Conservation (phyloP, 148 eudicot species). For the Rhododendron vialii region DNA sequence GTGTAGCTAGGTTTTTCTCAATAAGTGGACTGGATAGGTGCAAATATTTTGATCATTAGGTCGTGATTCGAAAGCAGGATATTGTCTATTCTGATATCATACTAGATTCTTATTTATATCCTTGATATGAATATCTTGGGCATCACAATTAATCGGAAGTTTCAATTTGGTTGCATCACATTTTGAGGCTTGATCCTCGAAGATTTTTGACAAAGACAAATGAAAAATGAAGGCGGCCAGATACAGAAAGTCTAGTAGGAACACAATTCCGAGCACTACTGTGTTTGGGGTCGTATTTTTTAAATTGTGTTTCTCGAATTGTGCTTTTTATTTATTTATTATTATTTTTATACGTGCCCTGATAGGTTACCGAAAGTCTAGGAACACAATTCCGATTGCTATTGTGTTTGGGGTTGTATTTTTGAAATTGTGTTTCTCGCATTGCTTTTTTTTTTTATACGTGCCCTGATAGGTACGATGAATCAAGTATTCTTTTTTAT, state of each 20-base stretch:
- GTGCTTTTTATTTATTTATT: too few species aligned
- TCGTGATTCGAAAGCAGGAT: neutral
- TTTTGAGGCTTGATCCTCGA: neutral
- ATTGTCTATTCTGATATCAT: neutral
- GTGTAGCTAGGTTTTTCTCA: neutral
- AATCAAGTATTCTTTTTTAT: neutral
- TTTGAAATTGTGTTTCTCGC: too few species aligned
- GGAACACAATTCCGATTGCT: too few species aligned
- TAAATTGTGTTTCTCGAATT: neutral
- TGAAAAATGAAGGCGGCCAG: neutral
- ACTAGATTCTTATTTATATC: neutral
- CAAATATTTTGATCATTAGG: neutral
- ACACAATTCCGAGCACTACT: neutral
- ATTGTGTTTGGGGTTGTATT: too few species aligned
- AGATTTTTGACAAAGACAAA: neutral
- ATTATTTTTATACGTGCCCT: neutral
- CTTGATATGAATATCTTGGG: neutral
- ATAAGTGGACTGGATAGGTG: neutral
- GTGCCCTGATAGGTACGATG: too few species aligned
- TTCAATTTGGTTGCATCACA: neutral
- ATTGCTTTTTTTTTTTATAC: too few species aligned
- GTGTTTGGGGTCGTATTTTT: neutral
- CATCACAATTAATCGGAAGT: neutral
- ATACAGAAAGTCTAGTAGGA: neutral
- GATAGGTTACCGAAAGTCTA: too few species aligned